Evolutionary conservation across 1,284 basidiomycete species (phyloP), one percentile per base, ranked within the genome.

Genomic region (Boletus mariae): DNA sequence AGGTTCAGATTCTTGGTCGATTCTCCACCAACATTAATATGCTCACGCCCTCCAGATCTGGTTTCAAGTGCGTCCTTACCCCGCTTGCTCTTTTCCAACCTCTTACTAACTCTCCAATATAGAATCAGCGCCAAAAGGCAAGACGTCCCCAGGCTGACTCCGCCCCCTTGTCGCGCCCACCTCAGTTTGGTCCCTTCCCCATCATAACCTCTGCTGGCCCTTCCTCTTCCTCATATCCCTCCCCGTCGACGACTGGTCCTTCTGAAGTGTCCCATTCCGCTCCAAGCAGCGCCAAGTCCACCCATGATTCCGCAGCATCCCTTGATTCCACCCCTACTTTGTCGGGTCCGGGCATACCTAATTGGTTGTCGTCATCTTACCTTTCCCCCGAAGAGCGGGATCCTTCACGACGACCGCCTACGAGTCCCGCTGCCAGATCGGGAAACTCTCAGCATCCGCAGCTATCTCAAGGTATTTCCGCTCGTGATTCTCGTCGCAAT

Each of bases 41-140:
- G 2, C 55, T 66, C 50, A 56, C 40, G 57, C 53, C 64, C 41
- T 53, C 53, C 63, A 91, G 88, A 89, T 91, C 58, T 91, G 88
- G 88, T 91, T 91, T 69, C 88, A 91, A 79, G 88, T 86, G 63
- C 65, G 80, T 70, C 12, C 51, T 49, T 35, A 32, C 53, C 51
- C 45, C 40, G 52, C 51, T 43, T 61, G 29, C 32, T 54, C 25
- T 28, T 42, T 34, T 54, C 53, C 52, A 49, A 51, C 48, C 4
- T 28, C 64, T 57, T 55, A 59, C 62, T 64, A 28, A 58, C 57
- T 55, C 38, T 53, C 34, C 47, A 47, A 48, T 59, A 52, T 61
- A 90, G 87, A 90, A 90, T 66, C 87, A 90, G 65, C 80, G 87
- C 55, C 87, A 90, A 73, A 90, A 90, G 66, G 85, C 87, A 11